Conservation (phyloP, 129 eudicot genomes). For the Rutidosis leptorrhynchoides region DNA sequence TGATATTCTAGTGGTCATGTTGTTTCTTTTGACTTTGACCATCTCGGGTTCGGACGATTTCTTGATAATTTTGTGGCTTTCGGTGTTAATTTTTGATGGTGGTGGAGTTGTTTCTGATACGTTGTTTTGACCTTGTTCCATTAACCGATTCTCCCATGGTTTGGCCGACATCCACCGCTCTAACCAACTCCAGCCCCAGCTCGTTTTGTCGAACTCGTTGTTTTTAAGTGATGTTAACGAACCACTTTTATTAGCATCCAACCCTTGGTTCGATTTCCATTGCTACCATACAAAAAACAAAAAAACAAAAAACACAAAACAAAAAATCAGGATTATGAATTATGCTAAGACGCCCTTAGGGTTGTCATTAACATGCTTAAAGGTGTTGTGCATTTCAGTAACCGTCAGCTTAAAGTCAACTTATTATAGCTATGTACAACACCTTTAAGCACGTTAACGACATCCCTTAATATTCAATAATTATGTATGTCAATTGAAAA, state of each 20-base stretch:
- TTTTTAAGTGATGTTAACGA: slow-evolving; percentile 41
- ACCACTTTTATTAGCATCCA: slow-evolving; percentile 31
- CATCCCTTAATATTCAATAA: no score
- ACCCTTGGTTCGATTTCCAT: slow-evolving; percentile 51
- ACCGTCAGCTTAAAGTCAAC: no score
- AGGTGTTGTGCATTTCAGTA: no score
- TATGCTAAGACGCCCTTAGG: no score
- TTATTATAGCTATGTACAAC: no score
- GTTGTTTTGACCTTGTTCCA: slow-evolving; percentile 56
- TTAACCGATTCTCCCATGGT: slow-evolving; percentile 91
- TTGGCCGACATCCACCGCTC: slow-evolving; percentile 98
- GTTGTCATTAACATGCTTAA: no score
- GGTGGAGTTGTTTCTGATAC: slow-evolving; percentile 46
- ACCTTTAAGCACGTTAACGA: no score
- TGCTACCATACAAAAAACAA: slow-evolving; percentile 35
- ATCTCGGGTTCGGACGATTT: slow-evolving; percentile 46
- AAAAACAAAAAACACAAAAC: not conserved
- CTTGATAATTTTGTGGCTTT: slow-evolving; percentile 20
- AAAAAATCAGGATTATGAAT: not conserved
- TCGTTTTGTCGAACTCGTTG: slow-evolving; percentile 47
- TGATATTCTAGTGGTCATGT: slow-evolving; percentile 14
- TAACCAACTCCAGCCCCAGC: slow-evolving; percentile 95
- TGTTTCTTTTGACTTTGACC: slow-evolving; percentile 18
- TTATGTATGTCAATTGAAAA: not conserved
- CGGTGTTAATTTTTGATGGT: slow-evolving; percentile 34